phyloP scores from a whole-genome alignment of 306 rosid species.

The Sindora glabra region DNA sequence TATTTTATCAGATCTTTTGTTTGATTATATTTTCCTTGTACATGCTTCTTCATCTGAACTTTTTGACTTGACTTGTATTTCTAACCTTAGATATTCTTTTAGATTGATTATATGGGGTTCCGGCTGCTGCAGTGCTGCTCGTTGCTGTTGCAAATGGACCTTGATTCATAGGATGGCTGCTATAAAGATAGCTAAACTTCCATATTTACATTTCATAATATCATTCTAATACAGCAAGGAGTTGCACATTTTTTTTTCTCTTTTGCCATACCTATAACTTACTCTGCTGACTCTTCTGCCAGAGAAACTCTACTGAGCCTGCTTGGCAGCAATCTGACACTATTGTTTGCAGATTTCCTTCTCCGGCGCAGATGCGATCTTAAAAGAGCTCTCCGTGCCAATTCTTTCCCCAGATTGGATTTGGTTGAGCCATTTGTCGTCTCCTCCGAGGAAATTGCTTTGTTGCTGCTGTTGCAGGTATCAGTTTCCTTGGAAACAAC shows the following conservation, averaged over 20 bases:
- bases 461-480: constrained; percentile 22
- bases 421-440: constrained; percentile 22
- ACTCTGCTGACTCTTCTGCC: constrained; percentile 49
- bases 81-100: too few species aligned
- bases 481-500: constrained; percentile 24
- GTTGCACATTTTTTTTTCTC: constrained; percentile 1
- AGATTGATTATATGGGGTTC: too few species aligned
- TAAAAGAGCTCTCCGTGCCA: constrained; percentile 58
- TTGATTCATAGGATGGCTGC: constrained; percentile 2
- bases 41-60: background rate
- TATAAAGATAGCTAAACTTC: background rate
- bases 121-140: too few species aligned
- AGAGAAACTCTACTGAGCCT: constrained; percentile 70
- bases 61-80: background rate
- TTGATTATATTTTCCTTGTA: background rate
- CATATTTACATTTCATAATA: background rate
- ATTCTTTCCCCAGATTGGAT: constrained; percentile 42
- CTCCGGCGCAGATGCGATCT: constrained; percentile 41
- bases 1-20: background rate
- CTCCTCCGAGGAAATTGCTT: constrained; percentile 29
- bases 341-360: constrained; percentile 23
- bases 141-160: background rate
- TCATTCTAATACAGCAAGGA: constrained; percentile 10
- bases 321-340: constrained; percentile 44
- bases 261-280: constrained; percentile 18